Conservation (phyloP, 2,329 filamentous ascomycete genomes). For the Phoma sp. region DNA sequence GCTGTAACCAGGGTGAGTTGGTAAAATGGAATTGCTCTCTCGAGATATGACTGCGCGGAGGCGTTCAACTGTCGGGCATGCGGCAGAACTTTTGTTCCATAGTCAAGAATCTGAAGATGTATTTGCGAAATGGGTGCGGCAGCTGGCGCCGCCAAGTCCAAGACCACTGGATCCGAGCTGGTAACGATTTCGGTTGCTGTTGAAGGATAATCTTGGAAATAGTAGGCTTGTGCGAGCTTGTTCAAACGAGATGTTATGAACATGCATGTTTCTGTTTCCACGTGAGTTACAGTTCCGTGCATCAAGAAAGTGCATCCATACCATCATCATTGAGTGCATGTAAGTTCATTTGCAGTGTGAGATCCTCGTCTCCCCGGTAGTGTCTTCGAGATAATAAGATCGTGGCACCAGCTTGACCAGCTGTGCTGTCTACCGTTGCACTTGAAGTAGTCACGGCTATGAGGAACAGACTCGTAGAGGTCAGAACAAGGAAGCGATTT, state of each 20-base stretch:
- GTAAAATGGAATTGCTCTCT: constrained; percentile 33
- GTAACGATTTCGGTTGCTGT: constrained; percentile 18
- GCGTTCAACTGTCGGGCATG: constrained; percentile 2
- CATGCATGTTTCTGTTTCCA: constrained; percentile 34
- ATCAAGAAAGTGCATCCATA: constrained; percentile 21
- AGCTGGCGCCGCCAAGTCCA: constrained; percentile 26
- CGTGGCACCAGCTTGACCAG: constrained; percentile 38
- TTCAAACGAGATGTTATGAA: constrained; percentile 46
- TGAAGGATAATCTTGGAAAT: constrained; percentile 27
- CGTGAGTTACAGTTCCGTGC: constrained; percentile 16
- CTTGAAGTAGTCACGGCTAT: constrained; percentile 52
- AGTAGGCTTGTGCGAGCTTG: constrained; percentile 38
- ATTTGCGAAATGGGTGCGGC: constrained; percentile 23
- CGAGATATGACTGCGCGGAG: constrained; percentile 23
- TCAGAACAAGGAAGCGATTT: constrained; percentile 66
- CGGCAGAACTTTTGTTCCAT: constrained; percentile 13
- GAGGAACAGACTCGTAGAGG: constrained; percentile 60
- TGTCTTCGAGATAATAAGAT: constrained; percentile 60
- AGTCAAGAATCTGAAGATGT: constrained; percentile 29
- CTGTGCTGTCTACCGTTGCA: constrained; percentile 25
- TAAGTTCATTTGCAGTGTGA: constrained; percentile 53
- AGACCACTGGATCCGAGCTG: constrained; percentile 35
- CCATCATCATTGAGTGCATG: constrained; percentile 40
- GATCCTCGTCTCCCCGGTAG: constrained; percentile 62
- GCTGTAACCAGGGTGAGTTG: constrained; percentile 31